phyloP scores from a whole-genome alignment of 2,329 filamentous ascomycete species.

The Colletotrichum paranaense region DNA sequence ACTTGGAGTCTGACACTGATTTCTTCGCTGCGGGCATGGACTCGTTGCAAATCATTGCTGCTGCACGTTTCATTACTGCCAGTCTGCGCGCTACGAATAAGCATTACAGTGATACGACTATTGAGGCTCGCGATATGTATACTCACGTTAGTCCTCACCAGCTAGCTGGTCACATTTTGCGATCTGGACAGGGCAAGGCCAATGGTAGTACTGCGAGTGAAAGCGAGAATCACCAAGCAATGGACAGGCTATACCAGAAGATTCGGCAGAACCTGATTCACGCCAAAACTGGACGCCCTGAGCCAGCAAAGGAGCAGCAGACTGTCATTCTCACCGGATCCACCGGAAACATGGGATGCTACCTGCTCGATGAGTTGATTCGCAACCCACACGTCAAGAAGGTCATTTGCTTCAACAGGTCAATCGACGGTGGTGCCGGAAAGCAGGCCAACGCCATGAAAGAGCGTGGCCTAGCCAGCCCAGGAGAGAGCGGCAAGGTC shows the following conservation, averaged over 20 bases:
- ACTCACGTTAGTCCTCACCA: conserved; percentile 47
- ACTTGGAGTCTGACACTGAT: conserved; percentile 43
- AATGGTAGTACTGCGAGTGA: not conserved
- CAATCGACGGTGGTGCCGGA: conserved; percentile 17
- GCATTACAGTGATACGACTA: conserved; percentile 45
- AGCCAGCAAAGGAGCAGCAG: conserved; percentile 45
- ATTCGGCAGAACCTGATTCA: conserved; percentile 45
- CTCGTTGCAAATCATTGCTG: conserved; percentile 50
- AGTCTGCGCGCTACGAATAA: conserved; percentile 45
- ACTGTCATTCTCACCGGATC: conserved; percentile 32
- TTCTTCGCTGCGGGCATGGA: conserved; percentile 53
- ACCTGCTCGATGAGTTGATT: conserved; percentile 20
- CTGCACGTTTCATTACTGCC: conserved; percentile 47
- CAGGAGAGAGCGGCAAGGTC: conserved; percentile 21
- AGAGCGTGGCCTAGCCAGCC: conserved; percentile 7
- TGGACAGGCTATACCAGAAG: conserved; percentile 47
- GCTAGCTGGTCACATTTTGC: conserved; percentile 45
- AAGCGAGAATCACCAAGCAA: conserved; percentile 28
- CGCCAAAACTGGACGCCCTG: conserved; percentile 40
- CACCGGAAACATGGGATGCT: conserved; percentile 31
- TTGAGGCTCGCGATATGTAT: conserved; percentile 53
- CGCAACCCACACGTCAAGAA: conserved; percentile 35
- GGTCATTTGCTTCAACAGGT: conserved; percentile 29
- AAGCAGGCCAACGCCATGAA: conserved; percentile 28
- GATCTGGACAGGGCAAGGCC: not conserved